phyloP scores from a whole-genome alignment of 1,284 basidiomycete genomes.

The Entoloma clypeatum region DNA sequence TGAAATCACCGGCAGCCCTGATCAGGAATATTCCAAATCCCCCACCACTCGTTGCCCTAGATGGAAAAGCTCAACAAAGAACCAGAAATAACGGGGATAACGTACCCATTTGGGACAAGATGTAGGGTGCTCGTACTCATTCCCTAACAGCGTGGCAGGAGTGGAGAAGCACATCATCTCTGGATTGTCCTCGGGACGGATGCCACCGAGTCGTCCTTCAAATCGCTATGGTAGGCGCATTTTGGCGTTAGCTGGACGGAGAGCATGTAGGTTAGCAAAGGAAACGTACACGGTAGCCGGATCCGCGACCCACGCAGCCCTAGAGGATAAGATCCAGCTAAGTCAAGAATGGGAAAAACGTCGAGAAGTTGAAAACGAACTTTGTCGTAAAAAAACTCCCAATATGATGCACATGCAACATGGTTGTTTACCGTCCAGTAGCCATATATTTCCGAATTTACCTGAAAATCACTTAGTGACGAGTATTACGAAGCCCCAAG shows the following conservation, averaged over 20 bases:
- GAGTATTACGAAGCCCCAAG: too few relatives aligned
- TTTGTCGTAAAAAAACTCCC: slow-evolving; percentile 15
- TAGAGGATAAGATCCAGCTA: slow-evolving; percentile 1
- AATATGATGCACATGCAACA: slow-evolving; percentile 14
- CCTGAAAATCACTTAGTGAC: too few relatives aligned
- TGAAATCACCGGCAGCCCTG: too few relatives aligned
- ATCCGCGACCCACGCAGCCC: slow-evolving; percentile 15
- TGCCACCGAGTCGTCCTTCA: slow-evolving; percentile 13
- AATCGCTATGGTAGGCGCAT: slow-evolving; percentile 13
- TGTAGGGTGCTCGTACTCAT: slow-evolving; percentile 8
- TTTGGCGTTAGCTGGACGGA: background rate
- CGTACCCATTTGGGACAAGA: slow-evolving; percentile 18
- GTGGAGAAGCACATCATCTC: slow-evolving; percentile 15
- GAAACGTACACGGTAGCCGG: slow-evolving; percentile 13
- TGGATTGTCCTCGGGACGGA: slow-evolving; percentile 9
- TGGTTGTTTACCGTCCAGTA: slow-evolving; percentile 16
- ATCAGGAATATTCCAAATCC: too few relatives aligned
- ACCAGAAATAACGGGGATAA: too few relatives aligned
- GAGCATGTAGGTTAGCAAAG: background rate
- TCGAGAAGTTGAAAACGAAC: slow-evolving; percentile 2
- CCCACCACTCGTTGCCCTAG: too few relatives aligned
- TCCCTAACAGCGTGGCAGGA: slow-evolving; percentile 12
- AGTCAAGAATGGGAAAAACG: too few relatives aligned
- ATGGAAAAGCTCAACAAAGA: too few relatives aligned
- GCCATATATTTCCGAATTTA: slow-evolving; percentile 4